Evolutionary conservation across 768 basidiomycete genomes (phyloP).

Genomic region (Boletus rufocinnamomeus): DNA sequence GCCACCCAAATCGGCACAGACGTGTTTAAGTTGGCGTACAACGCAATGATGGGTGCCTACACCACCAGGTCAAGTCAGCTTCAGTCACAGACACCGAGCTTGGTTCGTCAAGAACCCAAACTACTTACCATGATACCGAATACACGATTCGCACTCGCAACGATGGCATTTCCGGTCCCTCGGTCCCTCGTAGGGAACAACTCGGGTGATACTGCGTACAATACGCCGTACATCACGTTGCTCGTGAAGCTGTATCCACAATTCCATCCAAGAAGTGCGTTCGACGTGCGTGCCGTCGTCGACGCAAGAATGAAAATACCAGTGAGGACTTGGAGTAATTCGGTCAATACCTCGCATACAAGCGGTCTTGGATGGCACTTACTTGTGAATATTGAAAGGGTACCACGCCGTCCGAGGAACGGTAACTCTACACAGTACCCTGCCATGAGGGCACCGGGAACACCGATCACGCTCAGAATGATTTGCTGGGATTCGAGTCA

Average conservation of each 20-base stretch:
- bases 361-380: constrained; percentile 5
- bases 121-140: constrained; percentile 57
- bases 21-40: constrained; percentile 45
- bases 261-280: constrained; percentile 57
- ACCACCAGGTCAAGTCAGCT: constrained; percentile 1
- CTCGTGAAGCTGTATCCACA: constrained; percentile 58
- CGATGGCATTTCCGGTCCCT: constrained; percentile 58
- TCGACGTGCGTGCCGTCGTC: constrained; percentile 55
- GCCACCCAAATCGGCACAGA: constrained; percentile 57
- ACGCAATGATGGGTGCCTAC: constrained; percentile 47
- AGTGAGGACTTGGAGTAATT: constrained; percentile 40
- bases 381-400: constrained; percentile 53
- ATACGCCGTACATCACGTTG: constrained; percentile 58
- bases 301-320: constrained; percentile 59
- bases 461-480: constrained; percentile 56
- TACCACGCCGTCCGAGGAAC: constrained; percentile 52
- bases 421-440: constrained; percentile 56
- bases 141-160: constrained; percentile 52
- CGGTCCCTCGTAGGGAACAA: constrained; percentile 55
- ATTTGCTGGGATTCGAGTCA: constrained; percentile 42
- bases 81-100: background rate
- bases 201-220: constrained; percentile 48
- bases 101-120: background rate
- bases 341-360: background rate
- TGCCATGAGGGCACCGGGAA: constrained; percentile 58